Conservation (phyloP, 352 stramenopile species). For the Elongisporangium prolatum region DNA sequence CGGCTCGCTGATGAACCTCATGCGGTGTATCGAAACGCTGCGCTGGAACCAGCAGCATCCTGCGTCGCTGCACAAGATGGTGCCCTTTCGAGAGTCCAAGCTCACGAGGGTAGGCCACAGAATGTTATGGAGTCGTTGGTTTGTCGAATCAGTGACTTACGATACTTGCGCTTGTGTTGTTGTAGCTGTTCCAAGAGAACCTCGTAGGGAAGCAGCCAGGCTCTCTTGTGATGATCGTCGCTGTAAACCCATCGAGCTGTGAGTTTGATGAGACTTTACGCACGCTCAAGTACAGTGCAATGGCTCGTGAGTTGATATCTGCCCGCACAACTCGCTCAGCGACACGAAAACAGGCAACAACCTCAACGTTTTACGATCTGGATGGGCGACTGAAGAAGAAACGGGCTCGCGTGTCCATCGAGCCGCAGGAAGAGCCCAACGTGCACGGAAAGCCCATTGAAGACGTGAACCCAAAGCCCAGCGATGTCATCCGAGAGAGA, state of each 20-base stretch:
- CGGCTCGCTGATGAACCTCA: slow-evolving; percentile 96
- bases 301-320: slow-evolving; percentile 90
- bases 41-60: slow-evolving; percentile 88
- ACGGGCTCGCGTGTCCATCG: slow-evolving; percentile 18
- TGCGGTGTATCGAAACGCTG: slow-evolving; percentile 94
- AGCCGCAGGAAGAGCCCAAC: slow-evolving; percentile 6
- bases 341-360: slow-evolving; percentile 23
- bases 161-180: background rate
- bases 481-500: background rate
- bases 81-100: slow-evolving; percentile 98
- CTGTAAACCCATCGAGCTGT: slow-evolving; percentile 89
- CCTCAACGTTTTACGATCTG: slow-evolving; percentile 42
- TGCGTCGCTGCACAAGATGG: slow-evolving; percentile 74
- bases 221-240: slow-evolving; percentile 95
- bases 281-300: slow-evolving; percentile 92
- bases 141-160: background rate
- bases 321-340: slow-evolving; percentile 23
- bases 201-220: slow-evolving; percentile 80
- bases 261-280: slow-evolving; percentile 97
- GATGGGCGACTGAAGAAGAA: slow-evolving; percentile 46
- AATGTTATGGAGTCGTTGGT: background rate
- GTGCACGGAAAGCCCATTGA: background rate
- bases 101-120: slow-evolving; percentile 70
- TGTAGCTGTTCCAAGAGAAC: slow-evolving; percentile 93
- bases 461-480: background rate